Base-by-base conservation (phyloP, 164 flowering plant genomes). In the Taxillus chinensis region DNA sequence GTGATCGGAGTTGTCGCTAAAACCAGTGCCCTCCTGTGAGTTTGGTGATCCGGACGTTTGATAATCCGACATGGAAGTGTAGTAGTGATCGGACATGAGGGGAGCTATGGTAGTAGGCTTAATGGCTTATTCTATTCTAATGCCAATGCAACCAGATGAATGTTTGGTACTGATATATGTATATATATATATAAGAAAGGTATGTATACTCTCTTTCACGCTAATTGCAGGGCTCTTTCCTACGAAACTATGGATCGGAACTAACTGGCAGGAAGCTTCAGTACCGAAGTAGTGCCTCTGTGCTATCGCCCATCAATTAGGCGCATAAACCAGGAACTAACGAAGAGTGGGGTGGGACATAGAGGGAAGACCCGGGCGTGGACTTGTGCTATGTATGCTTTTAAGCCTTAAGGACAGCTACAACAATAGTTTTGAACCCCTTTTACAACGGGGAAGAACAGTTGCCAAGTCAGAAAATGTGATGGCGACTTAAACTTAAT, bases 21-120 rank as follows among this genome's bases (percentile, higher is more conserved):
- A 64, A 45, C 68, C 74, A 62, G 10, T 43, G 46, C 55, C 64
- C 53, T 75, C 82, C 3, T 62, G 63, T 2, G 75, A 69, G n/a
- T 65, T 62, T 27, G 12, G 37, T 0, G 62, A 60, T 4, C 39
- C 27, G 27, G 27, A 27, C 27, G 27, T 27, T 27, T 27, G 27
- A 27, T 27, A 27, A 27, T 27, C 27, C 27, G 2, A 27, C 27
- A 27, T 27, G 27, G 27, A 27, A 27, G 27, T 66, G 27, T 59
- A 53, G 63, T 16, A 60, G 65, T 16, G 41, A 45, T 57, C 14
- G 56, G 77, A 62, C 77, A 73, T 76, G 27, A 39, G 11, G 56
- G 7, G 3, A 7, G 5, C n/a, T 7, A 3, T 0, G 13, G 11
- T 7, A 16, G 17, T 37, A n/a, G 3, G 5, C 37, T 14, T 6